phyloP scores from a whole-genome alignment of 73 alveolate genomes.

The Tetrahymena malaccensis region DNA sequence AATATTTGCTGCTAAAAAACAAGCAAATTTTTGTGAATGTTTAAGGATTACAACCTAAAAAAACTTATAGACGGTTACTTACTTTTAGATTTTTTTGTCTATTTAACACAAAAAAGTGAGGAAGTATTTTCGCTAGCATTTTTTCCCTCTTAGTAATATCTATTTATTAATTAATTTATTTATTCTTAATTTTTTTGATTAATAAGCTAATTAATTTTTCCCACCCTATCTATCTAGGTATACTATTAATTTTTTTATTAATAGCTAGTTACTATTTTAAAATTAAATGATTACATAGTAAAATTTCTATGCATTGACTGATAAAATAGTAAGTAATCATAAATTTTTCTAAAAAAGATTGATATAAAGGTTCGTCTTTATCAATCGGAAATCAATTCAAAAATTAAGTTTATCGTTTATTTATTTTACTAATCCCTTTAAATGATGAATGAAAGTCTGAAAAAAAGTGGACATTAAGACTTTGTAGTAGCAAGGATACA shows the following conservation, averaged over 20 bases:
- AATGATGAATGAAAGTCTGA: too few species aligned
- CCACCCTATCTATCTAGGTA: not conserved
- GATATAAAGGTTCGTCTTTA: not conserved
- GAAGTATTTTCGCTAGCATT: not conserved
- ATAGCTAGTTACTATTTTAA: not conserved
- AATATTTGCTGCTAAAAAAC: too few species aligned
- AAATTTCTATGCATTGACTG: not conserved
- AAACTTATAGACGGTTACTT: not conserved
- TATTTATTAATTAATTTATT: too few species aligned
- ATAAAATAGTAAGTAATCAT: not conserved
- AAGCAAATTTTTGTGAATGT: not conserved
- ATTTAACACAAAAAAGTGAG: not conserved
- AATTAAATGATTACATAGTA: not conserved
- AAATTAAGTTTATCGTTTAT: not conserved
- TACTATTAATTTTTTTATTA: too few species aligned
- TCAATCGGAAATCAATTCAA: not conserved
- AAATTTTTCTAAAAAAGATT: not conserved
- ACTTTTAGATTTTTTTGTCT: not conserved
- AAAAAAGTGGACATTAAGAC: too few species aligned
- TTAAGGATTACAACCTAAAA: not conserved
- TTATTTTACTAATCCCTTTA: too few species aligned
- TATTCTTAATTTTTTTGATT: too few species aligned
- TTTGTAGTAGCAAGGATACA: too few species aligned
- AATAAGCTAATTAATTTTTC: not conserved
- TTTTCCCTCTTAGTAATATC: not conserved